Evolutionary conservation across 768 basidiomycete genomes (phyloP), one percentile per base, ranked within the genome.

Genomic region (Amanita jacksonii): DNA sequence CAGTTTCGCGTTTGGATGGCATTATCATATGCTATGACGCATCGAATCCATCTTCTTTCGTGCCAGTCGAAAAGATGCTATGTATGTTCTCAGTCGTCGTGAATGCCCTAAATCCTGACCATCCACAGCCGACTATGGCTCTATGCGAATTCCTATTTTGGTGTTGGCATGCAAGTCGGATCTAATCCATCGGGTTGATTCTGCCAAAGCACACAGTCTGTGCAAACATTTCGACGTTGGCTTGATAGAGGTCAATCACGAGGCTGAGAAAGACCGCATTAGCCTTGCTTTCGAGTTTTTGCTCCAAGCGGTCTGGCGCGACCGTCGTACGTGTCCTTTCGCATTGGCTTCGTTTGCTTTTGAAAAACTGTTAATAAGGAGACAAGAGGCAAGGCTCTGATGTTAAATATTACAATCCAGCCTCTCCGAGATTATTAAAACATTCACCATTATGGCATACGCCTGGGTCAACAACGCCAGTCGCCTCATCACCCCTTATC

Each of bases 121-220:
- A 47, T 18, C 24, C 49, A 37, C 48, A 90, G 87, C 70, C 52
- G 63, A 72, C 47, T 81, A 77, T 60, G 66, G 63, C 53, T 65
- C 69, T 41, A 62, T 77, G 55, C 73, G 73, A 46, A 63, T 84
- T 28, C 75, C 85, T 7, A 64, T 75, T 19, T 70, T 94, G 35
- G 84, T 90, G 9, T 67, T 97, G 10, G 89, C 87, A 3, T 90
- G 91, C 66, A 97, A 96, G 60, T 80, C 81, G 4, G 87, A 94
- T 55, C 64, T 83, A 15, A 68, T 69, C 15, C 66, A 65, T 30
- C 65, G 65, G 31, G 67, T 88, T n/a, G 71, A 81, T 50, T 76
- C 82, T 8, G 62, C 68, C 42, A 62, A 61, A 37, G 79, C 77
- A 3, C 52, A 66, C 16, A 64, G 61, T 15, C 58, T 80, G 32